Base-by-base conservation (phyloP, 2,329 filamentous ascomycete genomes). In the Fusarium denticulatum region DNA sequence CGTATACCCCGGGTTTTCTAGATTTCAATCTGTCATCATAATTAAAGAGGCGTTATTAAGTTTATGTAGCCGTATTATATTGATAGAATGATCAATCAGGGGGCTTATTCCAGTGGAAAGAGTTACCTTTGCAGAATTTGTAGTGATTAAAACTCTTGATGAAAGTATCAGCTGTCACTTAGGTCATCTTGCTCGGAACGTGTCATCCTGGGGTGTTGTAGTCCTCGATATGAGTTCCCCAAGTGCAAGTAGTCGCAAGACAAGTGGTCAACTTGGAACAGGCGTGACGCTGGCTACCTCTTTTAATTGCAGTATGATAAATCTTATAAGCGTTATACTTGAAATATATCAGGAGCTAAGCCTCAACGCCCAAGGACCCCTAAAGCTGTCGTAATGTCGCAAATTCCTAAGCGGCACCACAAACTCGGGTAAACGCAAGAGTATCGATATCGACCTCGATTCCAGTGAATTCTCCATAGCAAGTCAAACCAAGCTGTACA, bases 1-100 rank as follows among this genome's bases (percentile, higher is more conserved):
- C 12, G 24, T 5, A 26, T 4, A 14, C 0, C 6, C 7, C 24
- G 0, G n/a, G 1, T 1, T 15, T 28, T 22, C 3, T 7, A 18
- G 13, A 7, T 3, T 20, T 20, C 3, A 7, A 10, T 3, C 2
- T 20, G n/a, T 7, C 26, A 28, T 5, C 7, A 7, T 28, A 28
- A 28, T 32, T 32, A 12, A 32, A 13, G 30, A 13, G 12, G 13
- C 2, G 16, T n/a, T 5, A 26, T 6, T 0, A 13, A 20, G 42
- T 20, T 13, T 0, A 20, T 9, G 11, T 6, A 42, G 22, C 14
- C 10, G 7, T 18, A 26, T 26, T 6, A 20, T 0, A 14, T 24
- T 20, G 16, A 46, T 24, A 7, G 16, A 20, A 5, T 14, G 7
- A 5, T 14, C 2, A 7, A 26, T 9, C 3, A 0, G 7, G 16